These are phyloP conservation scores for Cystofilobasidium bisporidii DNA, from an alignment of 768 basidiomycete species.

Conservation along the genomic window DNA sequence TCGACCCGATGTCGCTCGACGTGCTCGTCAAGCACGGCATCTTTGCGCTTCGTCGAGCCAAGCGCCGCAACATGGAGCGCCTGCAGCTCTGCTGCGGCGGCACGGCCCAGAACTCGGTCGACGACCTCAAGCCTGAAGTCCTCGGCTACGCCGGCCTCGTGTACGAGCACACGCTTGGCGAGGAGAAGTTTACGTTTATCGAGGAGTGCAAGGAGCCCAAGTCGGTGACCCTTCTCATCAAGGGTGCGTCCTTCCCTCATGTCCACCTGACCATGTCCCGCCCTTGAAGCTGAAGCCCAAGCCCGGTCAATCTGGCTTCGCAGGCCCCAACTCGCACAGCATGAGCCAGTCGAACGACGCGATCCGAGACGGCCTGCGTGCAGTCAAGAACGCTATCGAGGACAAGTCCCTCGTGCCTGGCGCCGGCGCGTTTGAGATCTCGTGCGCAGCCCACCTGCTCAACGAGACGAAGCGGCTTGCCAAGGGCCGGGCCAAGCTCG, in stretches of 20 bases:
- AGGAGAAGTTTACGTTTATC: slow-evolving; percentile 96
- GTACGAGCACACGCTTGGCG: slow-evolving; percentile 96
- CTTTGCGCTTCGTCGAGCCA: slow-evolving; percentile 83
- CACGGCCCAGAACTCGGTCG: slow-evolving; percentile 92
- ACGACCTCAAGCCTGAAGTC: slow-evolving; percentile 80
- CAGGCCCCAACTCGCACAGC: slow-evolving; percentile 84
- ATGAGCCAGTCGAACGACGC: slow-evolving; percentile 95
- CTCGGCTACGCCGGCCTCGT: slow-evolving; percentile 97
- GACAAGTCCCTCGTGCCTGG: slow-evolving; percentile 82
- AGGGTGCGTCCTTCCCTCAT: slow-evolving; percentile 46
- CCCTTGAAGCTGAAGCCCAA: too few relatives aligned
- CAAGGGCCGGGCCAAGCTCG: slow-evolving; percentile 92
- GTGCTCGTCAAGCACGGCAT: slow-evolving; percentile 95
- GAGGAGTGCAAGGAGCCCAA: slow-evolving; percentile 94
- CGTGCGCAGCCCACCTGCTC: slow-evolving; percentile 74
- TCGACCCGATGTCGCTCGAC: slow-evolving; percentile 92
- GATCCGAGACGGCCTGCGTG: slow-evolving; percentile 88
- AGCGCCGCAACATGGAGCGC: slow-evolving; percentile 97
- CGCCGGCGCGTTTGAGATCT: slow-evolving; percentile 95
- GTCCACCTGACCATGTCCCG: background rate
- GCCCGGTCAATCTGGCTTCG: background rate
- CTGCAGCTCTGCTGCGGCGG: slow-evolving; percentile 91
- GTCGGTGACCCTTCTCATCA: slow-evolving; percentile 90
- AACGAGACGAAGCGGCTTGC: slow-evolving; percentile 64
- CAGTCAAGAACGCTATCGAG: slow-evolving; percentile 93